Conservation (phyloP, 2,329 filamentous ascomycete genomes). For the Cylindrodendrum hubeiense region DNA sequence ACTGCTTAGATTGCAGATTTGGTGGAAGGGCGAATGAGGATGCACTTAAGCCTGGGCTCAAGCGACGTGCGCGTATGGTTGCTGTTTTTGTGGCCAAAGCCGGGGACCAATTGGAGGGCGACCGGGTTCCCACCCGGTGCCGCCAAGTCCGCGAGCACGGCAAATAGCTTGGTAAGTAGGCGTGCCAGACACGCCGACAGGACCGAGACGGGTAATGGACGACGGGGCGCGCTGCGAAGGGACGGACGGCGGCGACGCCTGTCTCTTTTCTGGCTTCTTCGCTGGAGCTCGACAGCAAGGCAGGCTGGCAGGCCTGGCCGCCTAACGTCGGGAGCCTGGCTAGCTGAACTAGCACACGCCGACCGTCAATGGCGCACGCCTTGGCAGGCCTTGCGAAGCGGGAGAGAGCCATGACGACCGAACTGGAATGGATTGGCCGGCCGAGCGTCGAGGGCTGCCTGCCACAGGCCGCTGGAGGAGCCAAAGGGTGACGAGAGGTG, state of each 20-base stretch:
- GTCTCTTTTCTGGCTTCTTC: background rate
- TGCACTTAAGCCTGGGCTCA: background rate
- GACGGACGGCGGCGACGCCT: background rate
- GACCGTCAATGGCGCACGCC: background rate
- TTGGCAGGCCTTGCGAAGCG: background rate
- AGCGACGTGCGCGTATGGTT: constrained; percentile 21
- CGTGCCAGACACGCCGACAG: constrained; percentile 5
- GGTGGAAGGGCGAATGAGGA: constrained; percentile 15
- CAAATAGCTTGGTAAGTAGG: background rate
- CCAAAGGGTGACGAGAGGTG: constrained; percentile 14
- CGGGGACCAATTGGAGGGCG: constrained; percentile 24
- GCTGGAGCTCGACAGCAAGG: background rate
- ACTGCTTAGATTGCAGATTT: constrained; percentile 12
- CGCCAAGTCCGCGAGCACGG: constrained; percentile 26
- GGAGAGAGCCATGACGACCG: background rate
- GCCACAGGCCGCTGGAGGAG: background rate
- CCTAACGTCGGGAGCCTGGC: background rate
- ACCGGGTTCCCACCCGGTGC: constrained; percentile 39
- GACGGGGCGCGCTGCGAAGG: constrained; percentile 18
- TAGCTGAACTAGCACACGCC: background rate
- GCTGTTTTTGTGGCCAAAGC: constrained; percentile 16
- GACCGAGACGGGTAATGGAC: constrained; percentile 23
- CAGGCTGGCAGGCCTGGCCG: background rate
- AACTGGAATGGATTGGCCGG: constrained; percentile 18
- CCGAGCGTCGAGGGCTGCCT: background rate